phyloP scores from a whole-genome alignment of 176 grass and related monocot species.

The Dendrocalamus sinicus region DNA sequence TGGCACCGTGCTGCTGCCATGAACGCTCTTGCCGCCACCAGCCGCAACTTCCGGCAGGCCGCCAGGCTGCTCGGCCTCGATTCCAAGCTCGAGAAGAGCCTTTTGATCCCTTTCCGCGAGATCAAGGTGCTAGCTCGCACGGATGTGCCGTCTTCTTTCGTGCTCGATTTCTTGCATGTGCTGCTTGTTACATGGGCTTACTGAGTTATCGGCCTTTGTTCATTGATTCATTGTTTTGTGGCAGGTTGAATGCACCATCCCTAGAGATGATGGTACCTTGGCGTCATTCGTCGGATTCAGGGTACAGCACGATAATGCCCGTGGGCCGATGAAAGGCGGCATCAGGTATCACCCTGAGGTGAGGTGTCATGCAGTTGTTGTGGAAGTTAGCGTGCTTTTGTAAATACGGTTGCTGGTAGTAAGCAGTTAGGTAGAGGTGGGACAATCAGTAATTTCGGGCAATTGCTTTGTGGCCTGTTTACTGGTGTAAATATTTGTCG shows the following conservation, averaged over 20 bases:
- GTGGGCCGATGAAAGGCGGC: slow-evolving; percentile 97
- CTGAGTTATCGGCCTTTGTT: not conserved
- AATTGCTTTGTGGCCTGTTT: not conserved
- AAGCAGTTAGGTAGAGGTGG: not conserved
- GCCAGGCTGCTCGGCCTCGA: slow-evolving; percentile 76
- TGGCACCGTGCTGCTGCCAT: slow-evolving; percentile 42
- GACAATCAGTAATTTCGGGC: not conserved
- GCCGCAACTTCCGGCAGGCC: slow-evolving; percentile 79
- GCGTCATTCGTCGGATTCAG: slow-evolving; percentile 84
- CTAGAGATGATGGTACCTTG: slow-evolving; percentile 90
- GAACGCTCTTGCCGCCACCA: slow-evolving; percentile 89
- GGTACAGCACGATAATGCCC: slow-evolving; percentile 94
- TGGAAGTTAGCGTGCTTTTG: not conserved
- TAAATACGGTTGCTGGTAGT: too few relatives aligned
- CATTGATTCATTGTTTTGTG: not conserved
- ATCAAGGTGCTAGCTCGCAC: slow-evolving; percentile 57
- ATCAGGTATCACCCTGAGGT: slow-evolving; percentile 95
- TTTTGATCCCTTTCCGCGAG: slow-evolving; percentile 85
- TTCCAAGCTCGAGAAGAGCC: slow-evolving; percentile 82
- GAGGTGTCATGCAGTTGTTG: not conserved
- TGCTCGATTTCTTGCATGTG: not conserved
- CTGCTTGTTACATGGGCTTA: not conserved
- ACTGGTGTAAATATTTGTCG: not conserved
- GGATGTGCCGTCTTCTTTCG: not conserved
- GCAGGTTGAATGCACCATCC: slow-evolving; percentile 98